These are phyloP conservation scores for Lojkania enalia DNA, from an alignment of 2,329 filamentous ascomycete species.

Conservation along the genomic window DNA sequence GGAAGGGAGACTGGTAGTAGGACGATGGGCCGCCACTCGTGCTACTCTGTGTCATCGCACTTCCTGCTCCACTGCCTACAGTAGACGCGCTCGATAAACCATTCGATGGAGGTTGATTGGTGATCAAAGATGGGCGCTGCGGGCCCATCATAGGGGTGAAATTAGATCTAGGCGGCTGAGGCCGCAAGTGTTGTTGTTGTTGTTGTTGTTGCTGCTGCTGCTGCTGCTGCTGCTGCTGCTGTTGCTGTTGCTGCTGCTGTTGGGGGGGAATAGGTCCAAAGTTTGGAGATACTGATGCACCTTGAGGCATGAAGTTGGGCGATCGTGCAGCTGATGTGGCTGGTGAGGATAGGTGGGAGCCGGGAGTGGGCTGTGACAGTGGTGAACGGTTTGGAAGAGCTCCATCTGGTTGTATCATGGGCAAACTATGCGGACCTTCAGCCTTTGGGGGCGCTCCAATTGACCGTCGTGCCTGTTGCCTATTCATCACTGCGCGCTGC, in stretches of 20 bases:
- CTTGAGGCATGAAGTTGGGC: constrained; percentile 61
- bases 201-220: constrained; percentile 54
- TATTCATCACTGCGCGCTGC: constrained; percentile 78
- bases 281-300: constrained; percentile 64
- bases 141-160: constrained; percentile 49
- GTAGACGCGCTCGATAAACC: constrained; percentile 43
- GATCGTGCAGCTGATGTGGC: constrained; percentile 61
- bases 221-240: constrained; percentile 54
- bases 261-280: constrained; percentile 58
- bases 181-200: constrained; percentile 49
- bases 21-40: constrained; percentile 46
- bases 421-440: constrained; percentile 53
- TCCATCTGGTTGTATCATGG: constrained; percentile 46
- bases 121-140: constrained; percentile 43
- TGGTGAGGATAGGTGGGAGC: constrained; percentile 75
- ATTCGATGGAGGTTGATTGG: constrained; percentile 42
- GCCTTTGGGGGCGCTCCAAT: constrained; percentile 76
- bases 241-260: constrained; percentile 49
- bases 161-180: constrained; percentile 54
- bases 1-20: constrained; percentile 86
- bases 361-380: constrained; percentile 78
- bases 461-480: constrained; percentile 73
- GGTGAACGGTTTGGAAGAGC: constrained; percentile 61
- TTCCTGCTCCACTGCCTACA: constrained; percentile 39
- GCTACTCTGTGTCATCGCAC: constrained; percentile 42